Conservation (phyloP, 257 asterid genomes). For the Coffea canephora region DNA sequence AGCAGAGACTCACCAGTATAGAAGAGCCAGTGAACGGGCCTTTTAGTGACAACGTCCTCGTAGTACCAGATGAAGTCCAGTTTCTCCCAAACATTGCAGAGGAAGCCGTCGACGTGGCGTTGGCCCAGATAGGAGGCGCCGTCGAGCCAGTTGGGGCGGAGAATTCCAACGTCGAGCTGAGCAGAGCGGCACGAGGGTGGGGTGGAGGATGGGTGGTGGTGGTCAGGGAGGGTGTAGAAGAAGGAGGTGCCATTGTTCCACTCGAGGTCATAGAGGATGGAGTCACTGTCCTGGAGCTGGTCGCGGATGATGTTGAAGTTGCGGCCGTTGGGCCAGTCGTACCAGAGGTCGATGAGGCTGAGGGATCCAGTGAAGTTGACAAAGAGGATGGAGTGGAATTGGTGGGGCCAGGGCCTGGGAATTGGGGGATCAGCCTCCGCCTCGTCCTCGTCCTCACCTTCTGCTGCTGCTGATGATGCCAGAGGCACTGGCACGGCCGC, state of each 20-base stretch:
- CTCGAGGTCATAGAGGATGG: constrained; percentile 51
- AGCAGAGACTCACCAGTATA: constrained; percentile 38
- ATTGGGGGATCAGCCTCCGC: constrained; percentile 23
- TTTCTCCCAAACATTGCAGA: constrained; percentile 78
- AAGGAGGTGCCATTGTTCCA: constrained; percentile 75
- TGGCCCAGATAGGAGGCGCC: constrained; percentile 75
- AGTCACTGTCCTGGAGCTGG: constrained; percentile 45
- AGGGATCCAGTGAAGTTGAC: constrained; percentile 59
- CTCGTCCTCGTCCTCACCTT: too few relatives aligned
- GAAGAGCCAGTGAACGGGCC: constrained; percentile 78
- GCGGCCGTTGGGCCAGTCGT: constrained; percentile 89
- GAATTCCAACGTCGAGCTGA: constrained; percentile 62
- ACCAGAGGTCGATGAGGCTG: constrained; percentile 70
- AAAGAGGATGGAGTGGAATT: constrained; percentile 69
- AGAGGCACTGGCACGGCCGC: neutral
- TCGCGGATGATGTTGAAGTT: constrained; percentile 69
- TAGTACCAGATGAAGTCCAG: constrained; percentile 64
- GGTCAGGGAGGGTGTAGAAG: constrained; percentile 36
- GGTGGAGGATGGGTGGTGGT: neutral
- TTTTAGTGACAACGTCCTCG: constrained; percentile 65
- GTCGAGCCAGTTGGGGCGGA: constrained; percentile 80
- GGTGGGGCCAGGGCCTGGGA: constrained; percentile 74
- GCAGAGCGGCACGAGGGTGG: constrained; percentile 32
- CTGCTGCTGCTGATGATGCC: neutral
- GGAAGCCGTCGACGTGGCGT: constrained; percentile 52